Conservation (phyloP, 2,329 filamentous ascomycete species). For the Talaromyces sp. region DNA sequence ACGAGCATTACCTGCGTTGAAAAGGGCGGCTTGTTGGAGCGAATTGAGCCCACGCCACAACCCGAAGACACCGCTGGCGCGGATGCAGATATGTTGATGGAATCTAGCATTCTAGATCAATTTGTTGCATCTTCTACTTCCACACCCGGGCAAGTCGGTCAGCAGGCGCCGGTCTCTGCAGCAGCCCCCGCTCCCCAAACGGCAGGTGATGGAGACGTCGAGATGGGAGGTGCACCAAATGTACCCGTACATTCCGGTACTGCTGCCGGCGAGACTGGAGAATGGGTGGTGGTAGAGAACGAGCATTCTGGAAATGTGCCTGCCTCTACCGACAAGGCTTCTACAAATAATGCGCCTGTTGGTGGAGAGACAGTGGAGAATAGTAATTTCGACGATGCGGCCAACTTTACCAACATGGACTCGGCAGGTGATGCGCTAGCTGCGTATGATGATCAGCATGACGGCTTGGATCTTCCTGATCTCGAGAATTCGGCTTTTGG, state of each 20-base stretch:
- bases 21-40: conserved; percentile 69
- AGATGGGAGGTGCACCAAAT: conserved; percentile 53
- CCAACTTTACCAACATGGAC: conserved; percentile 53
- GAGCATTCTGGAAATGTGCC: conserved; percentile 49
- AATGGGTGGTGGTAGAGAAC: conserved; percentile 73
- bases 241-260: conserved; percentile 35
- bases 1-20: conserved; percentile 67
- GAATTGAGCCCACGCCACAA: conserved; percentile 33
- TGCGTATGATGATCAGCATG: conserved; percentile 60
- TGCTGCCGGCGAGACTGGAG: conserved; percentile 52
- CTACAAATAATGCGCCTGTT: not conserved
- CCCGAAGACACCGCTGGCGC: conserved; percentile 32
- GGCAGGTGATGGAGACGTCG: conserved; percentile 42
- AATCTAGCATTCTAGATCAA: conserved; percentile 33
- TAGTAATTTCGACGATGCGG: conserved; percentile 39
- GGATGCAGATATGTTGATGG: conserved; percentile 36
- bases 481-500: conserved; percentile 80
- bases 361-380: conserved; percentile 31
- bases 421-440: conserved; percentile 68
- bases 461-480: conserved; percentile 54
- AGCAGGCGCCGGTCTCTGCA: conserved; percentile 29
- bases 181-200: conserved; percentile 15
- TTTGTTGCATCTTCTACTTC: conserved; percentile 28
- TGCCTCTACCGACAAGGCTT: conserved; percentile 24
- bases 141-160: conserved; percentile 10